Percentiles rank a stretch among this genome's conserved stretches.
Evolutionary conservation across 2,329 filamentous ascomycete genomes (phyloP).

Genomic region (Colletotrichum eleusines): DNA sequence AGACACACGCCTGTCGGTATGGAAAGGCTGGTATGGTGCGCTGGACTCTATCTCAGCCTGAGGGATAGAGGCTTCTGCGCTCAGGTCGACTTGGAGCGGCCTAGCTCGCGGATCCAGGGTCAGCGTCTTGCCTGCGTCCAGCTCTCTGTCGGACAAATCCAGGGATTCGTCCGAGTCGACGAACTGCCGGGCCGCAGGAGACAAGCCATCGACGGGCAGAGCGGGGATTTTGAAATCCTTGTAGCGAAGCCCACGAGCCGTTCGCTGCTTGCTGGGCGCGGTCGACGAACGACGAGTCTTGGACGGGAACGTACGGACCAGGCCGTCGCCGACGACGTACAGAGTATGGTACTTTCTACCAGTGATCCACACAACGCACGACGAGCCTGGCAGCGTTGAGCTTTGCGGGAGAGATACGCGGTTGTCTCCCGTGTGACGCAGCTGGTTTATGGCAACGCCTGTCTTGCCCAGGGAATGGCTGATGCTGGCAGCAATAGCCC

Average conservation of each 20-base stretch:
- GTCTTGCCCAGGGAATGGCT: conserved; percentile 81
- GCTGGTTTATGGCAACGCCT: conserved; percentile 75
- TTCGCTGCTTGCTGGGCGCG: conserved; percentile 64
- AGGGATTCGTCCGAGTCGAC: conserved; percentile 69
- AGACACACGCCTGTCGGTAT: conserved; percentile 88
- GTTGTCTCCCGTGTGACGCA: conserved; percentile 81
- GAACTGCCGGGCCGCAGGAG: conserved; percentile 67
- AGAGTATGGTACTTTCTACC: conserved; percentile 72
- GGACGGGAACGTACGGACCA: conserved; percentile 74
- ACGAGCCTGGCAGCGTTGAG: conserved; percentile 63
- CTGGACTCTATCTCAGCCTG: conserved; percentile 95
- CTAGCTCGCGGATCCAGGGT: conserved; percentile 60
- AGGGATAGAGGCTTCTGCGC: conserved; percentile 73
- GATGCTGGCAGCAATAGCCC: conserved; percentile 79
- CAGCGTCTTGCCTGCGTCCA: conserved; percentile 67
- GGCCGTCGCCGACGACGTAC: conserved; percentile 73
- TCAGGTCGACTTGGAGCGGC: conserved; percentile 54
- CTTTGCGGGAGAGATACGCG: conserved; percentile 75
- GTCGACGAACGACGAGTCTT: conserved; percentile 67
- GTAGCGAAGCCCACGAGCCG: conserved; percentile 68
- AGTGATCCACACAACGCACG: conserved; percentile 75
- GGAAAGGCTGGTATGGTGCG: conserved; percentile 94
- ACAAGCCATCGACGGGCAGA: conserved; percentile 70
- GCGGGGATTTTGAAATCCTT: conserved; percentile 75
- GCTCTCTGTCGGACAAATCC: conserved; percentile 64